A percentile compares a stretch with the other conserved stretches of the same genome.
Evolutionary conservation across 176 grass and related monocot genomes (phyloP).

Genomic region (Guadua angustifolia): DNA sequence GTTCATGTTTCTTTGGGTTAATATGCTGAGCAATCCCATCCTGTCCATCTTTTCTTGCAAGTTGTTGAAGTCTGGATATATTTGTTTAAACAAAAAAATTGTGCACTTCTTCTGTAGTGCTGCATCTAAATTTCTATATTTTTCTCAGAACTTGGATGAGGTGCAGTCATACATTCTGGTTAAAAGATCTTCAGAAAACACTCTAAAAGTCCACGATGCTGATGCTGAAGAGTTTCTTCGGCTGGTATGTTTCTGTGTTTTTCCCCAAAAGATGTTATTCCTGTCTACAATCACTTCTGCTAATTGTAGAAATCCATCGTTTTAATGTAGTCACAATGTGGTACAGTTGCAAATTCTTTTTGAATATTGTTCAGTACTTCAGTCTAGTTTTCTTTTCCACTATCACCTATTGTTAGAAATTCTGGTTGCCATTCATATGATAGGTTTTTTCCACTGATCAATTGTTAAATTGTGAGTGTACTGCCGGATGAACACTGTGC

Average conservation of each 20-base stretch:
- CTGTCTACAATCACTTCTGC: slow-evolving; percentile 2
- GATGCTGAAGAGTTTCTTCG: slow-evolving; percentile 64
- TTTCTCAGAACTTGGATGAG: slow-evolving; percentile 76
- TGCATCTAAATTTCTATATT: slow-evolving; percentile 26
- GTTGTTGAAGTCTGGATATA: neutral
- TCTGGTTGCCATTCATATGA: neutral
- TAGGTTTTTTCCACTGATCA: neutral
- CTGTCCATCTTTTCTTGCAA: neutral
- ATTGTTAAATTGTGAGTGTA: neutral
- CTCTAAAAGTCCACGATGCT: slow-evolving; percentile 38
- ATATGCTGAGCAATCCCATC: neutral
- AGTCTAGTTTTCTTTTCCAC: slow-evolving; percentile 12
- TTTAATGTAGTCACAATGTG: neutral
- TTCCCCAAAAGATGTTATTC: neutral
- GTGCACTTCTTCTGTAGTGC: neutral
- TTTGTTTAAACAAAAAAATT: neutral
- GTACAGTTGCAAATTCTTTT: neutral
- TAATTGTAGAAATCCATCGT: slow-evolving; percentile 12
- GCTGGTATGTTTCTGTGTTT: slow-evolving; percentile 55
- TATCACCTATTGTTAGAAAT: neutral
- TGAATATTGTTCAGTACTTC: neutral
- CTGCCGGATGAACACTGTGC: neutral
- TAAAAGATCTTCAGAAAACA: slow-evolving; percentile 49
- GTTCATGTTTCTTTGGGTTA: neutral
- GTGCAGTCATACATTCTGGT: slow-evolving; percentile 95